Percentiles rank a stretch among this genome's conserved stretches.
phyloP scores from a whole-genome alignment of 2,329 filamentous ascomycete species.

The Aspergillus neoniger region DNA sequence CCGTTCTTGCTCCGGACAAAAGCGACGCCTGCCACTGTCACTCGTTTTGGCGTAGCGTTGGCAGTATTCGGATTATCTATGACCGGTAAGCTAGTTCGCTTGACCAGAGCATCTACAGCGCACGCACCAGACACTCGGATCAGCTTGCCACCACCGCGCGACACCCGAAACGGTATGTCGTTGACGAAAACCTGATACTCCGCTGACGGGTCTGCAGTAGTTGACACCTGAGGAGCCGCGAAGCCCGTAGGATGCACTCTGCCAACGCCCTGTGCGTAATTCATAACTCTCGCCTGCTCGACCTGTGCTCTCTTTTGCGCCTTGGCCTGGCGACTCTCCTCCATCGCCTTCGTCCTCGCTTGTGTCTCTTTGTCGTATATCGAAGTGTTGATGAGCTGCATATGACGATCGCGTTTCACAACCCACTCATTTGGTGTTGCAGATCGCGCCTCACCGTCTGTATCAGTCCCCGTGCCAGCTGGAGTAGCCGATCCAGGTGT shows the following conservation, averaged over 20 bases:
- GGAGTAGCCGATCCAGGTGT: constrained; percentile 29
- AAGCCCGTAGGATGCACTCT: constrained; percentile 20
- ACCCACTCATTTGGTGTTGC: constrained; percentile 60
- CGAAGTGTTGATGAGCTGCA: constrained; percentile 78
- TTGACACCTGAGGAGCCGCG: constrained; percentile 26
- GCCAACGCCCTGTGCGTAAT: constrained; percentile 39
- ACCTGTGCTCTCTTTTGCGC: constrained; percentile 61
- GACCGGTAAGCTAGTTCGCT: constrained; percentile 49
- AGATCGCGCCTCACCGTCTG: constrained; percentile 32
- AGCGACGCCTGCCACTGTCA: constrained; percentile 72
- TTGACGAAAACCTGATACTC: constrained; percentile 68
- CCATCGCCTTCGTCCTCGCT: constrained; percentile 68
- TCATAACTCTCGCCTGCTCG: constrained; percentile 44
- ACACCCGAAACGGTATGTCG: constrained; percentile 72
- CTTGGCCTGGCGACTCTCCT: constrained; percentile 59
- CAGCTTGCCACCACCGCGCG: constrained; percentile 79
- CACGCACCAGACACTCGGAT: constrained; percentile 69
- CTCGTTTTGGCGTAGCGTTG: constrained; percentile 72
- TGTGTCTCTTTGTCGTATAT: constrained; percentile 75
- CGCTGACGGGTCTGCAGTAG: constrained; percentile 35
- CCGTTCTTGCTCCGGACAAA: constrained; percentile 86
- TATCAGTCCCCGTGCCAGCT: constrained; percentile 29
- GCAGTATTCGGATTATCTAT: constrained; percentile 60
- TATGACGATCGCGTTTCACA: constrained; percentile 71
- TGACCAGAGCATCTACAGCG: constrained; percentile 12